A percentile compares a stretch with the other conserved stretches of the same genome.
Evolutionary conservation across 1,139 yeast species (phyloP).

Genomic region (Insectozyma bohioensis): DNA sequence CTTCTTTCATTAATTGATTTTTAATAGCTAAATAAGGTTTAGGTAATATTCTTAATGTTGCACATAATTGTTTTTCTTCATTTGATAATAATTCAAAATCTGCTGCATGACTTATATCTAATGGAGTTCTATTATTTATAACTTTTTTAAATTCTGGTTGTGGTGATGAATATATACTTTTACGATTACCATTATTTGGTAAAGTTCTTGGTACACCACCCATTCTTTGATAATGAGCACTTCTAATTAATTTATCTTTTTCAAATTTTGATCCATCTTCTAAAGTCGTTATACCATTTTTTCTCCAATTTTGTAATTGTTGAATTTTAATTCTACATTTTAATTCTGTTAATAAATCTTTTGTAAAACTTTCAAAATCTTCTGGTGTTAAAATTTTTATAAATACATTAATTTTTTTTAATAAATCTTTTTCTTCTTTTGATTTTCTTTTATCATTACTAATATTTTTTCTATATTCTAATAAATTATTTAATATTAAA

Average conservation of each 20-base stretch:
- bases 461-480: constrained; percentile 82
- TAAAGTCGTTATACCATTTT: constrained; percentile 79
- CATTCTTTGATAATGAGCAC: constrained; percentile 60
- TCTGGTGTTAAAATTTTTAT: constrained; percentile 77
- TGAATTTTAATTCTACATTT: constrained; percentile 78
- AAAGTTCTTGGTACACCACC: constrained; percentile 40
- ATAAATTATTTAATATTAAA: constrained; percentile 69
- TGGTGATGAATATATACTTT: constrained; percentile 28
- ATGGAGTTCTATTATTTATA: constrained; percentile 45
- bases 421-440: constrained; percentile 85
- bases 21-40: constrained; percentile 93
- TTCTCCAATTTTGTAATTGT: constrained; percentile 91
- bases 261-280: constrained; percentile 87
- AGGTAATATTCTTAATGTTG: constrained; percentile 80
- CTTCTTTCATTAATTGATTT: constrained; percentile 86
- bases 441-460: constrained; percentile 76
- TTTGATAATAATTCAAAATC: constrained; percentile 80
- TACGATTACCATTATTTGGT: constrained; percentile 15
- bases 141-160: constrained; percentile 37
- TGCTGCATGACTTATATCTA: constrained; percentile 79
- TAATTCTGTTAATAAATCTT: constrained; percentile 73
- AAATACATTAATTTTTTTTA: constrained; percentile 73
- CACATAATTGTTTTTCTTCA: constrained; percentile 85
- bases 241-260: constrained; percentile 72
- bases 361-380: constrained; percentile 74